Percentiles rank a stretch among this genome's conserved stretches.
phyloP scores from a whole-genome alignment of 108 stramenopile genomes.

The Skeletonema menzelii region DNA sequence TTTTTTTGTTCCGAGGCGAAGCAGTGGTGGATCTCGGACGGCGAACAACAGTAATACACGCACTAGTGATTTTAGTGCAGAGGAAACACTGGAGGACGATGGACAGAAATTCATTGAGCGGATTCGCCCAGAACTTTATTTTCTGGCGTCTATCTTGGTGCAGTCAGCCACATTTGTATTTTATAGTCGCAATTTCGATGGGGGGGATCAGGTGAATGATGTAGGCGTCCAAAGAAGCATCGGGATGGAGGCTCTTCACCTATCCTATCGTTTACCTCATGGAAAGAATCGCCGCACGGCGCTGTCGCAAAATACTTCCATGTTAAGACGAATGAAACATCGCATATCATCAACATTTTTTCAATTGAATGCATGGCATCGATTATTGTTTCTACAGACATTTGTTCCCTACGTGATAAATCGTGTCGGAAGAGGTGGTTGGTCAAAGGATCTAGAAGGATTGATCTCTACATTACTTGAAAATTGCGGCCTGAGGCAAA shows the following conservation, averaged over 20 bases:
- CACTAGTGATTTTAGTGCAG: neutral
- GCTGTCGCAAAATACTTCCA: neutral
- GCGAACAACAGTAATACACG: neutral
- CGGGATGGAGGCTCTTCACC: constrained; percentile 41
- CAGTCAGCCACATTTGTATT: constrained; percentile 29
- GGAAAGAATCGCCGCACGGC: neutral
- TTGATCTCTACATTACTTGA: constrained; percentile 1
- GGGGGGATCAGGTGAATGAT: neutral
- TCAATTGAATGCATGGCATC: constrained; percentile 26
- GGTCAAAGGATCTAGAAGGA: constrained; percentile 30
- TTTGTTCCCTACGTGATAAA: constrained; percentile 28
- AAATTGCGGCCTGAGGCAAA: neutral
- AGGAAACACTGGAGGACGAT: constrained; percentile 23
- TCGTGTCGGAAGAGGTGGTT: constrained; percentile 35
- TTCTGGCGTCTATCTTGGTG: constrained; percentile 35
- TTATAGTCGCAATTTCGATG: constrained; percentile 22
- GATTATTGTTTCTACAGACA: constrained; percentile 26
- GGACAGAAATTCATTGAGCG: constrained; percentile 23
- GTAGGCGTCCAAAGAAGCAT: constrained; percentile 15
- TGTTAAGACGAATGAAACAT: neutral
- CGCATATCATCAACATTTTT: constrained; percentile 1
- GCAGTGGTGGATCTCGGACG: neutral
- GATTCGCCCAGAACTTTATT: constrained; percentile 34
- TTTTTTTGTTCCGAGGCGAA: constrained; percentile 4
- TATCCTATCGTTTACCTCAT: constrained; percentile 10